Evolutionary conservation across 257 asterid genomes (phyloP), one percentile per base, ranked within the genome.

Genomic region (Eustoma russellianum): DNA sequence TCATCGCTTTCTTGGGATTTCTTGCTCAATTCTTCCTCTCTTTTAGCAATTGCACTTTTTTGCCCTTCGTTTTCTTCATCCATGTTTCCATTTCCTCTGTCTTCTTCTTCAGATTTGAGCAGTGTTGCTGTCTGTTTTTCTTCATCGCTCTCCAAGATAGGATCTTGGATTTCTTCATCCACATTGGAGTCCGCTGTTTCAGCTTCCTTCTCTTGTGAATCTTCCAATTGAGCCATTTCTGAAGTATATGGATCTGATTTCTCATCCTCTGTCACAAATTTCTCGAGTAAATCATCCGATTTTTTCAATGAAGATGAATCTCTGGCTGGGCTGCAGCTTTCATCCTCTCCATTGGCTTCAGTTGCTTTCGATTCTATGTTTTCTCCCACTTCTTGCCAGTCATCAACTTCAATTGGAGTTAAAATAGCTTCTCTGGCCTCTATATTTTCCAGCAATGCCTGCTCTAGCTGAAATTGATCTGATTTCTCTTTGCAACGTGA

Each of bases 371-470:
- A 70, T 41, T 60, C 66, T 9, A 45, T 62, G 16, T 64, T 43
- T 48, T 66, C 89, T 24, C 60, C 57, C 57, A 46, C 72, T 61
- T 77, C 88, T 64, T 69, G 79, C 49, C 68, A 81, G 7, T 78
- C 54, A 45, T 68, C 77, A 52, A 60, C 76, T 66, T 82, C 94
- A 59, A 68, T 72, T 19, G 79, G 66, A 16, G 73, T 61, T 76
- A 77, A 61, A 35, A 74, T 74, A 5, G 84, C 62, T 66, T 79
- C 94, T 0, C 3, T 24, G 30, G 63, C 74, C 48, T 79, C 85
- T 38, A 72, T 79, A 12, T 44, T 46, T 19, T 62, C 77, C 14
- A 57, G 68, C 12, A 24, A 63, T 34, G 46, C 64, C 24, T 48
- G 9, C 53, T 48, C 7, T 14, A 13, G 28, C 14, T 46, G 50